Percentiles rank a stretch among this genome's conserved stretches.
Evolutionary conservation across 768 basidiomycete species (phyloP).

Genomic region (Pisolithus microcarpus): DNA sequence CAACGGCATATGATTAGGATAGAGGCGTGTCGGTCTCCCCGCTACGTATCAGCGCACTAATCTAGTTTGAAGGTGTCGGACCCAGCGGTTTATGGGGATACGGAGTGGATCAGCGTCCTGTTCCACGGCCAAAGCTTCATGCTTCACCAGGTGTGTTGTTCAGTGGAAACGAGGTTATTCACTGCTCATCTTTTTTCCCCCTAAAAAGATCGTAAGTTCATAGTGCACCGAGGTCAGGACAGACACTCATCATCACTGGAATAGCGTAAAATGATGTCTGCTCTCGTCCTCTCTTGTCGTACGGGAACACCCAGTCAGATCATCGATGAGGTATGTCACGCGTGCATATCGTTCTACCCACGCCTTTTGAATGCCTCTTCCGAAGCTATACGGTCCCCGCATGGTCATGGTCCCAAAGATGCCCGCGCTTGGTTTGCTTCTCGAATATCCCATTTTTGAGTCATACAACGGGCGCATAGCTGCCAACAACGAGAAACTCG

Average conservation of each 20-base stretch:
- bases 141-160: slow-evolving; percentile 83
- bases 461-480: slow-evolving; percentile 62
- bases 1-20: slow-evolving; percentile 85
- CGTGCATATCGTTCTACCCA: background rate
- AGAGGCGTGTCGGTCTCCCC: slow-evolving; percentile 40
- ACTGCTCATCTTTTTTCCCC: slow-evolving; percentile 9
- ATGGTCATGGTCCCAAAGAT: slow-evolving; percentile 88
- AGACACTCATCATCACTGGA: slow-evolving; percentile 6
- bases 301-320: slow-evolving; percentile 68
- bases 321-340: slow-evolving; percentile 55
- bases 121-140: slow-evolving; percentile 99
- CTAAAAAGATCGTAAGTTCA: slow-evolving; percentile 24
- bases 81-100: slow-evolving; percentile 83
- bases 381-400: slow-evolving; percentile 68
- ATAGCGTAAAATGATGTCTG: slow-evolving; percentile 96
- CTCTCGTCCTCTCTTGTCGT: slow-evolving; percentile 71
- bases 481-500: slow-evolving; percentile 32
- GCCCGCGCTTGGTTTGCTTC: slow-evolving; percentile 86
- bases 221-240: background rate
- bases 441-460: slow-evolving; percentile 81
- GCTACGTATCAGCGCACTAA: background rate
- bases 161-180: slow-evolving; percentile 12
- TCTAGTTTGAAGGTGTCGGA: slow-evolving; percentile 54
- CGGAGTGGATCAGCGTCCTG: slow-evolving; percentile 90
- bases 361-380: background rate